Evolutionary conservation across 1,284 basidiomycete species (phyloP), one percentile per base, ranked within the genome.

Genomic region (Schizopora paradoxa): DNA sequence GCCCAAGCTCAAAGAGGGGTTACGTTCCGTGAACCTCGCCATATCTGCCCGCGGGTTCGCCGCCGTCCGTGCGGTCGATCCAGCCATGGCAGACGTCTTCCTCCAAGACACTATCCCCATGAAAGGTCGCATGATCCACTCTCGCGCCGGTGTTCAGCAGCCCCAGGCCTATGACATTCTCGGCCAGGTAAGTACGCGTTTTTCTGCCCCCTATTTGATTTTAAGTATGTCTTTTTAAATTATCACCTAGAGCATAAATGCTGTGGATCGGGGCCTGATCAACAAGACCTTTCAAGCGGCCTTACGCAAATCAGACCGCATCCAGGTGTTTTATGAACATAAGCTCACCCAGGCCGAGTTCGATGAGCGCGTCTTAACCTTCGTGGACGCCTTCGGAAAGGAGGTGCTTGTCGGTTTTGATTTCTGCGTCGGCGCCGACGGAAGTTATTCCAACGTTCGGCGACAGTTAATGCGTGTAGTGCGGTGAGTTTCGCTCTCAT

Each of bases 121-220:
- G 92, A 81, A 78, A 52, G 92, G 89, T 25, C 76, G 96, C 43
- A 96, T 98, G 91, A 93, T 99, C 54, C 95, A 99, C 69, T 79
- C 82, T 61, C 59, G 65, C 47, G 69, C 77, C 55, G 87, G 89
- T 46, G 73, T 70, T 54, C 70, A 77, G 53, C 76, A 89, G 58
- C 89, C 87, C 56, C 93, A 95, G 69, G 66, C 73, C 37, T 97
- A 97, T 67, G 91, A 95, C 66, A 84, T 76, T 56, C 73, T 88
- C 60, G 88, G 88, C 57, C 87, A 91, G 79, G 88, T 86, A 59
- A 59, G 79, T 57, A 23, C 21, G 55, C 21, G 25, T 44, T 29
- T 41, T 28, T 31, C 28, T 43, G 36, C 27, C 38, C 21, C 13
- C n/a, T n/a, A n/a, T n/a, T n/a, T n/a, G n/a, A 50, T 54, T 52